Evolutionary conservation across 257 asterid species (phyloP).

Genomic region (Primulina eburnea): DNA sequence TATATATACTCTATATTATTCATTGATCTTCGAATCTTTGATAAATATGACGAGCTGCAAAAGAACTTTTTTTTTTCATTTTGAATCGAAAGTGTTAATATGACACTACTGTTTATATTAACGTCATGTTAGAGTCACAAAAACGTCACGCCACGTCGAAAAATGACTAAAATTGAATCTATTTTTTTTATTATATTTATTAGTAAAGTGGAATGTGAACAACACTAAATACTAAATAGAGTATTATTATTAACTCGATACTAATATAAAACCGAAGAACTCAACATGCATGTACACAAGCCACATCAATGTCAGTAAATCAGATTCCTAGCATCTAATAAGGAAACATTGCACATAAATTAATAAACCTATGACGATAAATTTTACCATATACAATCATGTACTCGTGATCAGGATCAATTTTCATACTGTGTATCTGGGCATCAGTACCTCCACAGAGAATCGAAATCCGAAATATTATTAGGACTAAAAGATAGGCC

Average conservation of each 20-base stretch:
- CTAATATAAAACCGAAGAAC: background rate
- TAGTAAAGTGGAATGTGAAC: too few species aligned
- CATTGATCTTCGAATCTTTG: too few species aligned
- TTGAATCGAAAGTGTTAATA: too few species aligned
- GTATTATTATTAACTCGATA: background rate
- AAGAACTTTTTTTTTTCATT: too few species aligned
- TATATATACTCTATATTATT: too few species aligned
- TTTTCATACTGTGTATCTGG: background rate
- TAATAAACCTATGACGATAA: background rate
- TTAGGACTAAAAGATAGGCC: conserved; percentile 36
- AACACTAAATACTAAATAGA: too few species aligned
- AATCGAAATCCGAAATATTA: conserved; percentile 39
- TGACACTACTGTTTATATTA: too few species aligned
- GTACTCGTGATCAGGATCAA: background rate
- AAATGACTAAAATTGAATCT: too few species aligned
- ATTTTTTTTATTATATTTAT: too few species aligned
- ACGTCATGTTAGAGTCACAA: too few species aligned
- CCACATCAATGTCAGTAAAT: background rate
- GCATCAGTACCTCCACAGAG: conserved; percentile 37
- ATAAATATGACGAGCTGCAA: too few species aligned
- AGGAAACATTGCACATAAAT: background rate
- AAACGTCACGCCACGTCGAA: too few species aligned
- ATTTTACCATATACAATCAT: background rate
- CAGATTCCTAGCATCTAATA: background rate
- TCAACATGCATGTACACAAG: background rate